Conservation (phyloP, 176 grass and related monocot genomes). For the Eleusine indica region DNA sequence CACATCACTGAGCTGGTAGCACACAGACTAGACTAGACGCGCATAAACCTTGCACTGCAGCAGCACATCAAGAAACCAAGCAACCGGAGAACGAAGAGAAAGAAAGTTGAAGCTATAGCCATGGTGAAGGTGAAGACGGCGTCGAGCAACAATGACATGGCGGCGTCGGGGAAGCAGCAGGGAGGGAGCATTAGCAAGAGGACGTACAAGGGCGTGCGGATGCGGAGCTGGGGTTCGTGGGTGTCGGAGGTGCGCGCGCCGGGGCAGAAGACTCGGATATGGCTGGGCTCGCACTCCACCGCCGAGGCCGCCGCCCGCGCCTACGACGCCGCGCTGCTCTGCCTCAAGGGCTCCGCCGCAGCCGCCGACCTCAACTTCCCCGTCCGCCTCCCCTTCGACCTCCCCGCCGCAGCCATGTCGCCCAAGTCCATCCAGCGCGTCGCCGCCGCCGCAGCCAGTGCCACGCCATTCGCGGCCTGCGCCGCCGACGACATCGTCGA, state of each 20-base stretch:
- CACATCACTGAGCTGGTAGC: conserved; percentile 5
- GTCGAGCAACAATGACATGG: background rate
- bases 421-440: conserved; percentile 84
- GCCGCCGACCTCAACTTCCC: conserved; percentile 86
- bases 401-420: conserved; percentile 56
- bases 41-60: background rate
- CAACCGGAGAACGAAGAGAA: background rate
- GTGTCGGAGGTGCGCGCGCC: conserved; percentile 91
- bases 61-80: conserved; percentile 11
- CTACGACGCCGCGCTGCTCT: conserved; percentile 85
- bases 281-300: conserved; percentile 88
- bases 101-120: background rate
- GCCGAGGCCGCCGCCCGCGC: conserved; percentile 85
- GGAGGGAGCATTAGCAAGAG: conserved; percentile 21
- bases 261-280: conserved; percentile 85
- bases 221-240: conserved; percentile 96
- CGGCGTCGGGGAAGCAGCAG: background rate
- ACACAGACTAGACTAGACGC: background rate
- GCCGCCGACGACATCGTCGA: background rate
- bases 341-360: conserved; percentile 63
- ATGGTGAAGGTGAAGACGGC: conserved; percentile 63
- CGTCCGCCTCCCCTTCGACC: conserved; percentile 43
- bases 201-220: conserved; percentile 89
- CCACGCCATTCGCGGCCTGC: background rate
- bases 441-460: conserved; percentile 50